Conservation (phyloP, 2,329 filamentous ascomycete species). For the Didymella keratinophila region DNA sequence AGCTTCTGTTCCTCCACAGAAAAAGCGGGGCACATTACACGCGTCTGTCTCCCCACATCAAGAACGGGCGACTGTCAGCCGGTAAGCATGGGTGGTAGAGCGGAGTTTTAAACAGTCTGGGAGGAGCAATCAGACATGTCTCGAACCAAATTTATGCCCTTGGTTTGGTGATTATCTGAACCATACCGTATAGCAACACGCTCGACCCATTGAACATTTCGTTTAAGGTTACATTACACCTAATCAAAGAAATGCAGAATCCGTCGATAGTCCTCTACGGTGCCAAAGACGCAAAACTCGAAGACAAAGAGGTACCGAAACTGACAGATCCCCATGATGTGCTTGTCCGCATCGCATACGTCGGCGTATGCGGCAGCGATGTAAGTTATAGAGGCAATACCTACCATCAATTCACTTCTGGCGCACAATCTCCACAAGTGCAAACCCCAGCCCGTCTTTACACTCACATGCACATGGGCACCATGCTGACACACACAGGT, state of each 20-base stretch:
- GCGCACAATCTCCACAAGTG: too few relatives aligned
- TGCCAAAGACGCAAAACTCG: constrained; percentile 48
- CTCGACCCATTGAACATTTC: background rate
- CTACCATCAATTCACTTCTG: too few relatives aligned
- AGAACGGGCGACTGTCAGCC: background rate
- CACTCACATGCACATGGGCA: too few relatives aligned
- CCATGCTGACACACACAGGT: constrained; percentile 55
- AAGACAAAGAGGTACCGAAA: constrained; percentile 50
- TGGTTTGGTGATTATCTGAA: background rate
- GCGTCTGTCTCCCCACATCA: constrained; percentile 27
- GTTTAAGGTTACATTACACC: background rate
- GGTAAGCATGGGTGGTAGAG: background rate
- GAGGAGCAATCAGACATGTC: background rate
- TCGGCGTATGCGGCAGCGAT: constrained; percentile 56
- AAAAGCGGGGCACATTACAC: constrained; percentile 53
- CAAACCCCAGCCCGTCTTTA: too few relatives aligned
- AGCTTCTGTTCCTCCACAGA: background rate
- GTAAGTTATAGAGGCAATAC: constrained; percentile 19
- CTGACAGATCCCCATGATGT: constrained; percentile 51
- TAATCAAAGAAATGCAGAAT: constrained; percentile 41
- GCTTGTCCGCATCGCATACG: constrained; percentile 55
- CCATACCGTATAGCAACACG: background rate
- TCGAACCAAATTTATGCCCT: background rate
- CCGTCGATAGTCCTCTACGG: constrained; percentile 55
- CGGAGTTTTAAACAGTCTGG: background rate